These are phyloP conservation scores for Hypoxylon sp. DNA, from an alignment of 2,329 filamentous ascomycete species.

Conservation along the genomic window DNA sequence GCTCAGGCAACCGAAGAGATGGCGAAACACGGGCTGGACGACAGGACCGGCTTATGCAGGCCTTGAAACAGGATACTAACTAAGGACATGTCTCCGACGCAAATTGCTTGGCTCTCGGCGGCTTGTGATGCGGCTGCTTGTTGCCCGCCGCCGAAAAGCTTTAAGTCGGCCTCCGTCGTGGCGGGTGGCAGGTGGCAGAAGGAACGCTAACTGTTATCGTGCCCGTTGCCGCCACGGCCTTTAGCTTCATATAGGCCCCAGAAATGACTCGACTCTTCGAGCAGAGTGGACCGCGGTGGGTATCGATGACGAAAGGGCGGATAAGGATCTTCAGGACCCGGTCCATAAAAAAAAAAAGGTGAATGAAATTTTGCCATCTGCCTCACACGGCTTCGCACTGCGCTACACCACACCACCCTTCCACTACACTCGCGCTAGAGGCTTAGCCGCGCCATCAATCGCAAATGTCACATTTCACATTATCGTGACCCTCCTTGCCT, in stretches of 20 bases:
- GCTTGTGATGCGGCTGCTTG: slow-evolving; percentile 21
- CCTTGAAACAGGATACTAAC: neutral
- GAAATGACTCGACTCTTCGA: slow-evolving; percentile 17
- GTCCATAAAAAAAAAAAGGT: slow-evolving; percentile 39
- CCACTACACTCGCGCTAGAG: neutral
- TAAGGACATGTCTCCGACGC: slow-evolving; percentile 2
- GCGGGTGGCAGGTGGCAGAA: slow-evolving; percentile 9
- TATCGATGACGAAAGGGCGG: slow-evolving; percentile 40
- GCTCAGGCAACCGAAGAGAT: slow-evolving; percentile 30
- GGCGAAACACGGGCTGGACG: slow-evolving; percentile 23
- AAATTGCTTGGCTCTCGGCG: slow-evolving; percentile 29
- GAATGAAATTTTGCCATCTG: slow-evolving; percentile 34
- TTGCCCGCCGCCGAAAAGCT: slow-evolving; percentile 21
- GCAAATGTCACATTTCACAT: slow-evolving; percentile 35
- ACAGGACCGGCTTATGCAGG: slow-evolving; percentile 31
- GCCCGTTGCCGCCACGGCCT: slow-evolving; percentile 13
- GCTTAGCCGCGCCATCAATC: slow-evolving; percentile 14
- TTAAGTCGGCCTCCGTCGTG: slow-evolving; percentile 17
- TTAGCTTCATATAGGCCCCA: slow-evolving; percentile 7
- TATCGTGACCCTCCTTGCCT: slow-evolving; percentile 12
- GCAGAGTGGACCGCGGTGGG: slow-evolving; percentile 30
- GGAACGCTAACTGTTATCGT: slow-evolving; percentile 30
- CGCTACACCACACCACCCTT: neutral
- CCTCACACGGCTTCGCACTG: neutral
- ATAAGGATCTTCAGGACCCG: slow-evolving; percentile 41